Evolutionary conservation across 352 stramenopile species (phyloP), one percentile per base, ranked within the genome.

Genomic region (Phytophthora podocarpi): DNA sequence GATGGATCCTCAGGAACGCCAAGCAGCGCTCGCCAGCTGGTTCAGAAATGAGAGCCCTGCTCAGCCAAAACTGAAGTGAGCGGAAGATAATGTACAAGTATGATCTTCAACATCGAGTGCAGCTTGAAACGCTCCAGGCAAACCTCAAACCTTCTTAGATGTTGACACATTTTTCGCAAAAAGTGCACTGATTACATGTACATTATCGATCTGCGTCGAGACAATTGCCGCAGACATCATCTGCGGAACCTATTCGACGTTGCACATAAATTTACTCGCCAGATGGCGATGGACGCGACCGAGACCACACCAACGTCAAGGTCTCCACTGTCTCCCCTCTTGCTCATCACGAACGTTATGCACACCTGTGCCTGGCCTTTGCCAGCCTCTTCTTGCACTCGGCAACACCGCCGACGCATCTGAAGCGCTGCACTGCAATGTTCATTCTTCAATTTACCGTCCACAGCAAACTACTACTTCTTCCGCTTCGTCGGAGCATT

Each of bases 391-490:
- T 36, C 18, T 55, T 26, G 53, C 51, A n/a, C 39, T 7, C 57
- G 52, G 24, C 56, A 57, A 49, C 35, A 43, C 52, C n/a, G 40
- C 31, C 27, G 37, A 16, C 36, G 35, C 26, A 34, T 43, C 32
- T 48, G 56, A 64, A 37, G 18, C 27, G 35, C 18, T 47, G 23
- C 5, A 15, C 20, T 30, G 20, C 53, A 61, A 10, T 40, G 39
- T 12, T 65, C 45, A 70, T 70, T 70, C 60, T 50, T 64, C 60
- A 69, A 59, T 63, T 59, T 58, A 53, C 60, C 64, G 59, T 46
- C 53, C 16, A 37, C 18, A 64, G 60, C 60, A 70, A 40, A 59
- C 27, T 5, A 32, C 32, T 5, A 37, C 27, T 27, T 43, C 20
- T 16, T 54, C 37, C 27, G 27, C 23, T 46, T 47, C 28, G 24